Evolutionary conservation across 805 yeast genomes (phyloP), one percentile per base, ranked within the genome.

Genomic region (Helenozyma rhizophorensis): DNA sequence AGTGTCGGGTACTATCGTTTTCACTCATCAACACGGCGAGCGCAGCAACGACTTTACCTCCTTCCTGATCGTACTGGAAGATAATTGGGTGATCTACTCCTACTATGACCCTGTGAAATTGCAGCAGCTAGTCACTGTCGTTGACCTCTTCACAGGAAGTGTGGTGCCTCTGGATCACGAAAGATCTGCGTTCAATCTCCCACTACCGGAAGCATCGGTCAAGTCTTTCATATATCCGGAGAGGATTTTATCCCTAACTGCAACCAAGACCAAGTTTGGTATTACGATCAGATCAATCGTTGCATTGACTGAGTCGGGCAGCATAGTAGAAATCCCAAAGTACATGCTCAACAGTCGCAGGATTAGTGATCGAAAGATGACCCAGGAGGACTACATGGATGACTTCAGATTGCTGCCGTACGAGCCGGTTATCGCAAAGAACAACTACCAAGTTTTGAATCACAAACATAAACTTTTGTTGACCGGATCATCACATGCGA

Each of bases 81-180:
- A 90, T 52, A 78, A 89, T 58, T 90, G 93, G 84, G 63, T 87
- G 12, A 68, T 85, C 9, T 81, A 83, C 50, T 65, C 89, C 0
- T 80, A 76, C 47, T n/a, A n/a, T n/a, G n/a, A n/a, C n/a, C n/a
- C n/a, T n/a, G n/a, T n/a, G n/a, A n/a, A n/a, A n/a, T 74, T 70
- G 50, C 70, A 79, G 35, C 72, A 65, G 38, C 73, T 80, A 46
- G 50, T 93, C 10, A 76, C 71, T 11, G 87, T 83, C 3, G 63
- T 86, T 47, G 97, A 93, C 53, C 56, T 93, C 24, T 93, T 77
- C 56, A 36, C 32, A 14, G 66, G 75, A 45, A 36, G 54, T 33
- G 32, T 47, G 14, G 9, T 45, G 28, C 12, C 21, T 12, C 21
- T 13, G 5, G 42, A 39, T 3, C 42, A 34, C 6, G 30, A 48